Evolutionary conservation across 176 grass and related monocot species (phyloP).

Genomic region (Raddia distichophylla): DNA sequence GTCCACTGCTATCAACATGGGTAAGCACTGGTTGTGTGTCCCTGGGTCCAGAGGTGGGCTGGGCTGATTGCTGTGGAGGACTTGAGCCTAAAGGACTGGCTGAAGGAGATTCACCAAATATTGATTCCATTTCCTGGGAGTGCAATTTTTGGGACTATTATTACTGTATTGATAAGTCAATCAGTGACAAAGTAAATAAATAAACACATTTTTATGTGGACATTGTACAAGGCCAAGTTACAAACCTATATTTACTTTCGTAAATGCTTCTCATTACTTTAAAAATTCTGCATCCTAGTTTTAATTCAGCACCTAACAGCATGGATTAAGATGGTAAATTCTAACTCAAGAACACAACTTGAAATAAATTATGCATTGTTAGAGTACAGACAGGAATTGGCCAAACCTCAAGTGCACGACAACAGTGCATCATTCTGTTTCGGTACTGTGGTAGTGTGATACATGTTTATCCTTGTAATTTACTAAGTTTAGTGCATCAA

Average conservation of each 20-base stretch:
- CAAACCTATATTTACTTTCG: background rate
- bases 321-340: background rate
- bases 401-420: constrained; percentile 8
- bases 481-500: background rate
- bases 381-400: background rate
- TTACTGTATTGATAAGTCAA: background rate
- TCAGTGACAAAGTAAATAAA: constrained; percentile 14
- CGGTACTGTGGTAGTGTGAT: background rate
- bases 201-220: background rate
- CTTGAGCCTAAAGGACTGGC: constrained; percentile 61
- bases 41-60: background rate
- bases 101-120: constrained; percentile 83
- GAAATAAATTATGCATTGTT: background rate
- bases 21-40: constrained; percentile 47
- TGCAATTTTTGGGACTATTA: constrained; percentile 20
- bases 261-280: background rate
- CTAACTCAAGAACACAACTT: background rate
- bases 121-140: constrained; percentile 78
- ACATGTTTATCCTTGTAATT: background rate
- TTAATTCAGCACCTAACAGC: background rate
- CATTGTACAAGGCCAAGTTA: background rate
- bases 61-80: constrained; percentile 42
- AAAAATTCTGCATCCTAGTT: background rate
- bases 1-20: constrained; percentile 70
- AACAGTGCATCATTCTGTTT: background rate